Percentiles rank a stretch among this genome's conserved stretches.
Evolutionary conservation across 1,284 basidiomycete genomes (phyloP).

Genomic region (Rhizoctonia solani): DNA sequence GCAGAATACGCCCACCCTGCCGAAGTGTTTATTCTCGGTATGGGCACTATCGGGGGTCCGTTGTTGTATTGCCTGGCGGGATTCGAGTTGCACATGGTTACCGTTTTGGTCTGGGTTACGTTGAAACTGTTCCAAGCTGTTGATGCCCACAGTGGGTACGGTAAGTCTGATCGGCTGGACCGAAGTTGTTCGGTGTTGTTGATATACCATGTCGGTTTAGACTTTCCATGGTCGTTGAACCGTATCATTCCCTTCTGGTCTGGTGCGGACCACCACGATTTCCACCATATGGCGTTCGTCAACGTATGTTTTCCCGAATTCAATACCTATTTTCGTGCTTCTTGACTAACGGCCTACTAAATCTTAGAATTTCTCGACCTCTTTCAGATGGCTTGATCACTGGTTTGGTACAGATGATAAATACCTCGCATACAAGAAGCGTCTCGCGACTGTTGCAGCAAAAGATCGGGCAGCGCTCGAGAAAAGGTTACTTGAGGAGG

Average conservation of each 20-base stretch:
- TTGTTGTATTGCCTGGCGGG: conserved; percentile 80
- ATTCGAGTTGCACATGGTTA: conserved; percentile 83
- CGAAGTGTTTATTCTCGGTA: conserved; percentile 85
- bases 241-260: conserved; percentile 97
- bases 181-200: background rate
- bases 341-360: no score
- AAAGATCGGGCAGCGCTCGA: conserved; percentile 52
- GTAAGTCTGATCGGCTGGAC: conserved; percentile 49
- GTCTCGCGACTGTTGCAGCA: conserved; percentile 52
- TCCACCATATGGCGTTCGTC: conserved; percentile 90
- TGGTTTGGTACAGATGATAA: conserved; percentile 85
- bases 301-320: conserved; percentile 50
- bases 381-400: conserved; percentile 92
- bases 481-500: conserved; percentile 60
- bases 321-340: background rate
- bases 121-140: conserved; percentile 96
- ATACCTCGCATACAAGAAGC: conserved; percentile 75
- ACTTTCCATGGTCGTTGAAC: conserved; percentile 95
- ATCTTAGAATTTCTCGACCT: conserved; percentile 86
- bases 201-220: conserved; percentile 44
- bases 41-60: conserved; percentile 84
- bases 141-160: conserved; percentile 96
- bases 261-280: conserved; percentile 97
- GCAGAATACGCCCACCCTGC: conserved; percentile 97
- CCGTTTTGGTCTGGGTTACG: conserved; percentile 93